Evolutionary conservation across 2,329 filamentous ascomycete species (phyloP), one percentile per base, ranked within the genome.

Genomic region (Beauveria caledonica): DNA sequence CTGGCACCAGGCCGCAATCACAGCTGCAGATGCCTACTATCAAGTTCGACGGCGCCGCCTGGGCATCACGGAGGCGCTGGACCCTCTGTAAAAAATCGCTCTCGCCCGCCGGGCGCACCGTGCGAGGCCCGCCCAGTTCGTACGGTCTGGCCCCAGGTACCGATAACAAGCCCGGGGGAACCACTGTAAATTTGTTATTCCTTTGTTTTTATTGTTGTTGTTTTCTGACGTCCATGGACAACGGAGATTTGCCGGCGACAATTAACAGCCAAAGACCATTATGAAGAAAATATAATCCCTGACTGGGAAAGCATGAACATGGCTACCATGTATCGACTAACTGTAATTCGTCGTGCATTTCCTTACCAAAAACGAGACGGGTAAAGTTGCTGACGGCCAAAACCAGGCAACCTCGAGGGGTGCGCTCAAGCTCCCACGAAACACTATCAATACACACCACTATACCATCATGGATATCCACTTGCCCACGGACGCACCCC

Each of bases 21-120:
- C 10, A 33, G 4, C 29, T 33, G 10, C 29, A 33, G 29, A 36
- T 36, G 33, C 13, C 13, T 36, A 13, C 33, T 36, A 36, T 36
- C 33, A 36, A 36, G 11, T 36, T 36, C 10, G 5, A 45, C 51
- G 44, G 51, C 23, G 51, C n/a, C 49, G 27, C n/a, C 49, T 23
- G 6, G n/a, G 3, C 29, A 36, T 4, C 21, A 54, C 36, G 51
- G 50, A 42, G 50, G 51, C 17, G 21, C 39, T 44, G 39, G 52
- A 44, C 39, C 51, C 54, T 57, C 54, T 57, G 54, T 36, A 57
- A 33, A 57, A 45, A 56, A 57, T 58, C 46, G 45, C 46, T 36
- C 39, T 44, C 45, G 17, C 36, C 48, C 33, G 46, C 46, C 39
- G 55, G 45, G 46, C 56, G 56, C 39, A 58, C 56, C 36, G 56